These are phyloP conservation scores for Turnera subulata DNA, from an alignment of 345 rosid species.

Conservation along the genomic window DNA sequence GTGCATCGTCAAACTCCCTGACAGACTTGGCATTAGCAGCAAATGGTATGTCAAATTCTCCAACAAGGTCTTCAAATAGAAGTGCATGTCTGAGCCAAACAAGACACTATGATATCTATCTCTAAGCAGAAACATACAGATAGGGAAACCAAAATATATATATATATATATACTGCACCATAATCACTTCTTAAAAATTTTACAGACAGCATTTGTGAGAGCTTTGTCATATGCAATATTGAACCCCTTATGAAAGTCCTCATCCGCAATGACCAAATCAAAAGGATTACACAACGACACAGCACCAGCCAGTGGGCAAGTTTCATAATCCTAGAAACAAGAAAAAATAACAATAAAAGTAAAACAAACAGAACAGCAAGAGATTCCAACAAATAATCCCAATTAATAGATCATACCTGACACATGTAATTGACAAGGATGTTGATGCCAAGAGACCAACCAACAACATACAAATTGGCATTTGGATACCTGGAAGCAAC, in stretches of 20 bases:
- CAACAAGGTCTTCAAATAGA: constrained; percentile 82
- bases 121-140: constrained; percentile 9
- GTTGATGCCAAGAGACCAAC: constrained; percentile 97
- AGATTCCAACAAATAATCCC: not conserved
- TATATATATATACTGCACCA: constrained; percentile 2
- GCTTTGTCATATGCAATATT: constrained; percentile 80
- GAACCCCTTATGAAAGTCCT: constrained; percentile 91
- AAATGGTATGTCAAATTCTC: constrained; percentile 62
- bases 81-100: constrained; percentile 60
- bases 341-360: not conserved
- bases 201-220: constrained; percentile 59
- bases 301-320: constrained; percentile 69
- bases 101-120: constrained; percentile 15
- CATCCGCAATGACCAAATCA: constrained; percentile 82
- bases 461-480: constrained; percentile 80
- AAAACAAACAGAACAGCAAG: not conserved
- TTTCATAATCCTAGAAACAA: constrained; percentile 75
- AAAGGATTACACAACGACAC: constrained; percentile 93
- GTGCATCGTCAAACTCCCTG: constrained; percentile 78
- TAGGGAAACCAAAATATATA: constrained; percentile 9
- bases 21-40: constrained; percentile 76
- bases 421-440: constrained; percentile 85
- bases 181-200: constrained; percentile 60
- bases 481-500: constrained; percentile 57
- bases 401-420: constrained; percentile 45